Conservation (phyloP, 331 rosid species). For the Stylosanthes scabra region DNA sequence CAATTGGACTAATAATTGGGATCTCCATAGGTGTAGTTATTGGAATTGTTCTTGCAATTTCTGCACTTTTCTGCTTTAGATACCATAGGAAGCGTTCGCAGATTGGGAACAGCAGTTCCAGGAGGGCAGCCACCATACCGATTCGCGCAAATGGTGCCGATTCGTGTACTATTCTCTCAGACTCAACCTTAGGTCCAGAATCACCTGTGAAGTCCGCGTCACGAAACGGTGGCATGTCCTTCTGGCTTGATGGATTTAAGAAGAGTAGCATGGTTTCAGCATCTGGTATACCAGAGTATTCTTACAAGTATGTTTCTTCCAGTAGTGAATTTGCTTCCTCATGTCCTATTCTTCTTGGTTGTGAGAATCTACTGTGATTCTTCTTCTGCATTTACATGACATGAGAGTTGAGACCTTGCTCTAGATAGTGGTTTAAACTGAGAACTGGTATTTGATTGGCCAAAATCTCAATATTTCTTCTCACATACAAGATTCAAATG, state of each 20-base stretch:
- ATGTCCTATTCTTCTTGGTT: slow-evolving; percentile 15
- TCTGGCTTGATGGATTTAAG: slow-evolving; percentile 89
- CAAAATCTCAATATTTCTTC: no score
- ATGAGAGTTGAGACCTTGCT: background rate
- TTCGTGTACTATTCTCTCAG: slow-evolving; percentile 78
- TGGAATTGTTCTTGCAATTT: slow-evolving; percentile 86
- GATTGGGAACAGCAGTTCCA: slow-evolving; percentile 95
- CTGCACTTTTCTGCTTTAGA: slow-evolving; percentile 75
- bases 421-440: no score
- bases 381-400: slow-evolving; percentile 5
- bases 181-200: slow-evolving; percentile 91
- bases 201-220: slow-evolving; percentile 90
- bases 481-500: no score
- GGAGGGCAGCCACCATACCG: slow-evolving; percentile 86
- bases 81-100: slow-evolving; percentile 85
- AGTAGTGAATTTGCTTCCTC: slow-evolving; percentile 12
- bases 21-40: slow-evolving; percentile 93
- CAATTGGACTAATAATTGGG: slow-evolving; percentile 89
- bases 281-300: slow-evolving; percentile 93
- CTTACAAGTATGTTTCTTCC: slow-evolving; percentile 76
- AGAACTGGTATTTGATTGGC: no score
- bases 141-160: slow-evolving; percentile 90
- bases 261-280: slow-evolving; percentile 76
- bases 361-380: slow-evolving; percentile 8
- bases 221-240: slow-evolving; percentile 59